phyloP scores from a whole-genome alignment of 179 eudicot genomes.

The Carnegiea gigantea region DNA sequence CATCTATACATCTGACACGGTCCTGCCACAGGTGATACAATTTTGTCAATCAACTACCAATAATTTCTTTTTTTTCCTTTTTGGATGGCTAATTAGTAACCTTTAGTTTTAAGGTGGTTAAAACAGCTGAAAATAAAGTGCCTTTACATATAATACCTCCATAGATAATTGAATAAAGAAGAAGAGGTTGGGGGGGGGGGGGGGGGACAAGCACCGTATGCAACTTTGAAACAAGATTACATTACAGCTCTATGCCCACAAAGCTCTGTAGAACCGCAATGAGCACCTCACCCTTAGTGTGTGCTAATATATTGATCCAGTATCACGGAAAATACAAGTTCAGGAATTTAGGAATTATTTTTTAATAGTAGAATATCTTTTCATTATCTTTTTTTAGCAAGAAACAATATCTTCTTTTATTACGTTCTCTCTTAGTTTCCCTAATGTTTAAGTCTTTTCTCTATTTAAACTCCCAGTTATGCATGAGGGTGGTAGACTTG shows the following conservation, averaged over 20 bases:
- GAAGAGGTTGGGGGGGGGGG: no score
- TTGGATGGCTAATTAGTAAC: background rate
- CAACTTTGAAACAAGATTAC: background rate
- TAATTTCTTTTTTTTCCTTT: background rate
- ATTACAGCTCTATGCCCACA: background rate
- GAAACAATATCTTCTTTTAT: no score
- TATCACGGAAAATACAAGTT: no score
- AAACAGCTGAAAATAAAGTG: background rate
- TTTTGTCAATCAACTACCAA: background rate
- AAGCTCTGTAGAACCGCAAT: background rate
- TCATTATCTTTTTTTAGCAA: no score
- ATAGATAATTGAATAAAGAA: background rate
- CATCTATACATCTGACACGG: background rate
- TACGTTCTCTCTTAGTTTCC: no score
- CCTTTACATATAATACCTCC: background rate
- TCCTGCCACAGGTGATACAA: background rate
- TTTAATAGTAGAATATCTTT: no score
- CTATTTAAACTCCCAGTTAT: no score
- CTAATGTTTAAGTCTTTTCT: no score
- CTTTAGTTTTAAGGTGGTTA: background rate
- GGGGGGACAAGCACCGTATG: background rate
- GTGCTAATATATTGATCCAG: background rate
- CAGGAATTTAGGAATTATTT: no score
- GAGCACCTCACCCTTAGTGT: background rate
- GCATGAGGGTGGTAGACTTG: no score